Conservation (phyloP, 2,329 filamentous ascomycete genomes). For the Didymella exigua region DNA sequence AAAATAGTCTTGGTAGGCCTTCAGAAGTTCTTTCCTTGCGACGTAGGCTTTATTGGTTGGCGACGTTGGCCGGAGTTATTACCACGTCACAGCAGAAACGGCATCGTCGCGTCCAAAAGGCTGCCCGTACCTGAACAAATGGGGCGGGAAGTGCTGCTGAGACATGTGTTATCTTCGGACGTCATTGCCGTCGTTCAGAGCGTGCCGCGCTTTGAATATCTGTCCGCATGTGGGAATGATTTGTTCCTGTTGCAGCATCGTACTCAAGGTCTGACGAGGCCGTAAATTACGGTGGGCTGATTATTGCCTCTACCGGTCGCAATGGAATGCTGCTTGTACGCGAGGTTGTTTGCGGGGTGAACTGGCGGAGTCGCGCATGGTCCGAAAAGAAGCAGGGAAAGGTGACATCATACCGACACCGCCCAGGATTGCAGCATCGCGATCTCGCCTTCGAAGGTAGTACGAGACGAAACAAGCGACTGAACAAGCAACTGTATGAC, state of each 20-base stretch:
- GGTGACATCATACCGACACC: constrained; percentile 8
- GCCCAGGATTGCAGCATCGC: background rate
- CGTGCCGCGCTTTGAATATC: constrained; percentile 2
- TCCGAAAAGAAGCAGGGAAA: constrained; percentile 3
- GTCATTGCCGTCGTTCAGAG: constrained; percentile 13
- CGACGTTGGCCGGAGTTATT: background rate
- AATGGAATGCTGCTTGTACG: background rate
- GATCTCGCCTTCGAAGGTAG: constrained; percentile 4
- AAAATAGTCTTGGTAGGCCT: background rate
- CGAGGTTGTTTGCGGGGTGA: constrained; percentile 12
- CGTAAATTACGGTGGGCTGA: constrained; percentile 6
- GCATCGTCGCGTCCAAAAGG: constrained; percentile 4
- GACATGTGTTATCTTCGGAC: constrained; percentile 16
- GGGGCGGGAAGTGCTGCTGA: constrained; percentile 2
- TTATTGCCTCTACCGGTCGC: constrained; percentile 4
- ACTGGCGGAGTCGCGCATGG: constrained; percentile 1
- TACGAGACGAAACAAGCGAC: constrained; percentile 1
- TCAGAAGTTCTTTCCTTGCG: background rate
- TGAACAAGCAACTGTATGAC: background rate
- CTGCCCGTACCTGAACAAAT: constrained; percentile 2
- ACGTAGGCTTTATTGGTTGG: constrained; percentile 7
- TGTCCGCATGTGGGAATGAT: constrained; percentile 15
- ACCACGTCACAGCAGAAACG: background rate
- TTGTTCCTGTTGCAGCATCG: constrained; percentile 7
- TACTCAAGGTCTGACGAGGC: constrained; percentile 13